Base-by-base conservation (phyloP, 176 grass and related monocot species). In the Oryza punctata region DNA sequence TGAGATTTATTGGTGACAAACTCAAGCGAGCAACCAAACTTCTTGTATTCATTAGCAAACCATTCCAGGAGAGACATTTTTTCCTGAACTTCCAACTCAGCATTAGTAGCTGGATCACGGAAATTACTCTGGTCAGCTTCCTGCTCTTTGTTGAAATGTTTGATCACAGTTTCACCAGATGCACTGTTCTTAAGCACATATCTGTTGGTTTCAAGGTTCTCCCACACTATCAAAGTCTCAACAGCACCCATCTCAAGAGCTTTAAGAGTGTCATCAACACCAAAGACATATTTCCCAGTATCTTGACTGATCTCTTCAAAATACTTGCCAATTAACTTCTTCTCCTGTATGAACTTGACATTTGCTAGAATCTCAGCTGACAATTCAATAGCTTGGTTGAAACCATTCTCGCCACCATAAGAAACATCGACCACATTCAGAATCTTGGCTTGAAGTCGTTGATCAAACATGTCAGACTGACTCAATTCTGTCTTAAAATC, bases 241-340 rank as follows among this genome's bases (percentile, higher is more conserved):
- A 89, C 87, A 77, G 82, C 87, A n/a, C 87, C 87, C 82, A 89
- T 89, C 71, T 89, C 87, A 81, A 85, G 87, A 71, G 82, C 82
- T 82, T 85, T 89, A 6, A 89, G 72, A 5, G 87, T 89, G 82
- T 89, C 87, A 14, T 89, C 87, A 33, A 89, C 72, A 81, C 87
- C 82, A 59, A 81, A 89, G 13, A 89, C 87, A 66, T 89, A 89
- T 57, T 89, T 89, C 72, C 82, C 82, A 59, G 87, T 89, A 80
- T 89, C 87, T 61, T 89, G 87, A 80, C 87, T 89, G 78, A 89
- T 89, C 72, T 89, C 82, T 81, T 81, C 87, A 71, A 89, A 89
- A 64, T 85, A 85, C 52, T 89, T 89, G 65, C 87, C 82, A 65
- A 89, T 85, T 37, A 89, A 41, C 72, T 89, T 89, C 65, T 89